These are phyloP conservation scores for Malania oleifera DNA, from an alignment of 164 flowering plant genomes.

Conservation along the genomic window DNA sequence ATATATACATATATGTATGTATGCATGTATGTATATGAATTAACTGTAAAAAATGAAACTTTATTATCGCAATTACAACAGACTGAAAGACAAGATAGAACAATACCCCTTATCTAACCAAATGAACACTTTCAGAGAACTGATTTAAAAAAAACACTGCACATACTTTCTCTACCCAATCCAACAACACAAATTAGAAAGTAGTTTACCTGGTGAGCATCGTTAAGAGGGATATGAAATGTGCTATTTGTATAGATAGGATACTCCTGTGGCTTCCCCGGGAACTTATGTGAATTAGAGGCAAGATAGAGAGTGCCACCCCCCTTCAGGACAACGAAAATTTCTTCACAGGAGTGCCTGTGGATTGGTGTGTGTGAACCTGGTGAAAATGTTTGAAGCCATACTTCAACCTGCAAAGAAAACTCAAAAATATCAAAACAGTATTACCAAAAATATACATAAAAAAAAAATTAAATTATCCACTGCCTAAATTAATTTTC, in stretches of 20 bases:
- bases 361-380: conserved; percentile 83
- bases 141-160: no score
- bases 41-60: no score
- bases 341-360: conserved; percentile 96
- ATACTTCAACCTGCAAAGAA: conserved; percentile 62
- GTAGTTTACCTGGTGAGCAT: conserved; percentile 82
- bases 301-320: conserved; percentile 80
- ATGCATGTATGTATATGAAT: no score
- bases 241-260: conserved; percentile 71
- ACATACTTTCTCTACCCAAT: neutral
- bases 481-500: no score
- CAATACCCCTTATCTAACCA: no score
- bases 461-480: no score
- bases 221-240: conserved; percentile 78
- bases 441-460: no score
- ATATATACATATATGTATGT: no score
- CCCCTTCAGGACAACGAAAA: conserved; percentile 80
- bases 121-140: no score
- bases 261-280: conserved; percentile 70
- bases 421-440: neutral
- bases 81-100: no score
- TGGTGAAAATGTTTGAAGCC: conserved; percentile 93
- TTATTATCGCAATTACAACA: no score
- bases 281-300: conserved; percentile 55
- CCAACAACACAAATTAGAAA: neutral